Conservation (phyloP, 345 rosid genomes). For the Dipteronia sinensis region DNA sequence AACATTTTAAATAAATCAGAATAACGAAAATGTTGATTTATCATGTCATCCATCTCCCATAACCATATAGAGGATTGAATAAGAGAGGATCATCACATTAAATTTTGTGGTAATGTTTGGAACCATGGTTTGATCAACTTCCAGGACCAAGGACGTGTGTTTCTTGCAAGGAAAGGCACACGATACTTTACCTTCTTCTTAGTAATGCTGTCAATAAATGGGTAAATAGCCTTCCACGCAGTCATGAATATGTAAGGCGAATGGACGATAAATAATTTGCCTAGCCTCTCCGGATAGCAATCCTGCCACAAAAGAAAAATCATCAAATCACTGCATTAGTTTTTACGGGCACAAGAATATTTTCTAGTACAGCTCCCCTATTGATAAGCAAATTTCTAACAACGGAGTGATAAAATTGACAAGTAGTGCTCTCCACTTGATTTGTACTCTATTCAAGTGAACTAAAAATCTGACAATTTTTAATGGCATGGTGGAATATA, state of each 20-base stretch:
- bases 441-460: neutral
- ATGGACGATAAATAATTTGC: constrained; percentile 65
- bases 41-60: neutral
- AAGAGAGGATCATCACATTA: neutral
- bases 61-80: neutral
- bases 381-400: neutral
- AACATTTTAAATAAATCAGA: neutral
- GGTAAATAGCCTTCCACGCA: constrained; percentile 83
- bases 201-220: constrained; percentile 79
- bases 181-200: constrained; percentile 66
- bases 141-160: neutral
- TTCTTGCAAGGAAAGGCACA: constrained; percentile 9
- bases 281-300: constrained; percentile 88
- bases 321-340: neutral
- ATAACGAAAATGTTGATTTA: too few relatives aligned
- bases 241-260: constrained; percentile 84
- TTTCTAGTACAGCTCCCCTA: neutral
- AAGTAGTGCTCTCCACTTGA: too few relatives aligned
- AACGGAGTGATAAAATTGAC: neutral
- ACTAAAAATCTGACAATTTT: neutral
- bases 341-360: neutral
- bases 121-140: neutral
- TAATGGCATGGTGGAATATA: constrained; percentile 11
- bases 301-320: constrained; percentile 50
- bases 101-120: neutral